phyloP scores from a whole-genome alignment of 352 stramenopile genomes.

The Phytophthora pini region DNA sequence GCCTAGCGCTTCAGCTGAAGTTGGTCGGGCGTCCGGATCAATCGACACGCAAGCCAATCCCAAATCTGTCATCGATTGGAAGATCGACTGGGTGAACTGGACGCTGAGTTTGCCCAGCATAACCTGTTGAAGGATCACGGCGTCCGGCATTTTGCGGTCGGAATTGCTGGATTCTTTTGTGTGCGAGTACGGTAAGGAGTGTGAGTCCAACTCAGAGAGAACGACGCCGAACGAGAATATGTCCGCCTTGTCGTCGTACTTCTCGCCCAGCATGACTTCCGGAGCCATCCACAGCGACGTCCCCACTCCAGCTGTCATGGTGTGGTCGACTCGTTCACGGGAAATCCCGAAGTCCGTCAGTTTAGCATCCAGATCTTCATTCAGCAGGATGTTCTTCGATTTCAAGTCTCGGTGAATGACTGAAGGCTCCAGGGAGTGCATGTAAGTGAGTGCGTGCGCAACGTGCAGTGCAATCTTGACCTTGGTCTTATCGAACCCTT shows the following conservation, averaged over 20 bases:
- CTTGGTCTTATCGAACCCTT: conserved; percentile 18
- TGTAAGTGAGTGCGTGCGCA: conserved; percentile 21
- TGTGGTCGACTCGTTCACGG: conserved; percentile 21
- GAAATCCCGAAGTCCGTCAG: conserved; percentile 29
- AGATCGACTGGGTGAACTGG: conserved; percentile 25
- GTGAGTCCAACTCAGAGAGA: conserved; percentile 18
- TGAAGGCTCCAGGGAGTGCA: conserved; percentile 17
- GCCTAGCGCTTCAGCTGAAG: conserved; percentile 20
- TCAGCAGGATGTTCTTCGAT: conserved; percentile 23
- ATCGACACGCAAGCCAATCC: conserved; percentile 15
- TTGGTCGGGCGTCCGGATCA: conserved; percentile 12
- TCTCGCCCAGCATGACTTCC: conserved; percentile 24
- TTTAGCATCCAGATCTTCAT: conserved; percentile 11
- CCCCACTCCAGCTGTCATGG: conserved; percentile 19
- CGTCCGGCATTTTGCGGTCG: conserved; percentile 17
- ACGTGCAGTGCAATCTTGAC: conserved; percentile 17
- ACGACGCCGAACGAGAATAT: conserved; percentile 30
- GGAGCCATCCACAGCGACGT: conserved; percentile 24
- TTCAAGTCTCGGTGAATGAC: conserved; percentile 26
- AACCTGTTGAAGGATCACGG: conserved; percentile 25
- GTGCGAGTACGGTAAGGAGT: conserved; percentile 16
- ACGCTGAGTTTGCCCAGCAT: conserved; percentile 17
- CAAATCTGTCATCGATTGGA: conserved; percentile 15
- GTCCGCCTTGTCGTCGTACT: conserved; percentile 24
- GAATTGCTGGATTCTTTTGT: conserved; percentile 21